Evolutionary conservation across 2,329 filamentous ascomycete genomes (phyloP), one percentile per base, ranked within the genome.

Genomic region (Alternaria metachromatica): DNA sequence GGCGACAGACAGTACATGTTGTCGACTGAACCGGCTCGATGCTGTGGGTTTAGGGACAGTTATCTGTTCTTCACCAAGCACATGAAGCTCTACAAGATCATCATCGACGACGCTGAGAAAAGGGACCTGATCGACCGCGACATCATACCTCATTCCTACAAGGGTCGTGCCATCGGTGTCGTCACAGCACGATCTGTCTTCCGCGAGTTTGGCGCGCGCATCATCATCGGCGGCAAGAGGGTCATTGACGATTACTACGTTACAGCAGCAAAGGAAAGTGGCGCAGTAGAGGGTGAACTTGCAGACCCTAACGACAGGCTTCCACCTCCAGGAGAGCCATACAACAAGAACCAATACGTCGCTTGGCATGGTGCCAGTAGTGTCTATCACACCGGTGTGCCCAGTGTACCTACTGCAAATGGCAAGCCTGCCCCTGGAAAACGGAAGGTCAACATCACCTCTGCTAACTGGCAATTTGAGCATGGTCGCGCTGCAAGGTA

Each of bases 61-160:
- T 99, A 99, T 77, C 88, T 99, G 25, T 97, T 99, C 86, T 99
- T 99, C 85, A 96, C 96, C 68, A 99, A 98, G 82, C 96, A 99
- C 82, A 92, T 92, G 78, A 90, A 94, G 75, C 90, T 99, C 13
- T 96, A 94, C 87, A 99, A 99, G 84, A 97, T 99, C 75, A 97
- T 99, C 74, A 93, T 98, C 60, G 94, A 94, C 73, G 96, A 99
- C 69, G 91, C 96, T n/a, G 95, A 97, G 81, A 99, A 99, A 84
- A 90, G 91, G 64, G 94, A 98, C 80, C 88, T 99, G 84, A 99
- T 99, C 76, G 93, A 96, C 71, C 90, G 96, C 64, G 92, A 96
- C 6, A 91, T 99, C 76, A 97, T 99, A 67, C 96, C 96, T 2
- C 96, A 97, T 83, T 97, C 94, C 26, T 99, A 99, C 88, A 99